Conservation (phyloP, 164 flowering plant genomes). For the Chloranthus sessilifolius region DNA sequence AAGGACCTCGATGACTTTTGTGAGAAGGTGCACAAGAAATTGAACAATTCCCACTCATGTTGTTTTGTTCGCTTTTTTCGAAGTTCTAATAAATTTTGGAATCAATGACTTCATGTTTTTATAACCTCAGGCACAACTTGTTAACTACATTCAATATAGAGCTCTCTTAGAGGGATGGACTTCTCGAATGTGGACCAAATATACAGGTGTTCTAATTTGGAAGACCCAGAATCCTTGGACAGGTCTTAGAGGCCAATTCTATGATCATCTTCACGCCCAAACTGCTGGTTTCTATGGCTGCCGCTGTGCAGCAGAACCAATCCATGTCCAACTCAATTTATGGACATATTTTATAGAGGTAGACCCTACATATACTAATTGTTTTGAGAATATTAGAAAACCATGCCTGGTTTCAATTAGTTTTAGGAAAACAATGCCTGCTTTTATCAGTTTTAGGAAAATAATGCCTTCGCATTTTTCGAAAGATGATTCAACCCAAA, state of each 20-base stretch:
- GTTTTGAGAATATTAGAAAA: not conserved
- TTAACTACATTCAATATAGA: constrained; percentile 84
- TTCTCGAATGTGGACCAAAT: constrained; percentile 96
- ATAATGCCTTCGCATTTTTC: not conserved
- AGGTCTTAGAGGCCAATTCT: constrained; percentile 95
- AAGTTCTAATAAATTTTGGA: not conserved
- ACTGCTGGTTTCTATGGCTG: constrained; percentile 97
- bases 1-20: constrained; percentile 92
- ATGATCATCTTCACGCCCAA: constrained; percentile 96
- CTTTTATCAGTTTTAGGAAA: too few species aligned
- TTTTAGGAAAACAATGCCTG: too few species aligned
- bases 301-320: constrained; percentile 89
- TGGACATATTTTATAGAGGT: constrained; percentile 83
- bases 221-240: constrained; percentile 99
- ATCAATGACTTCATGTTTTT: not conserved
- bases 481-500: too few species aligned
- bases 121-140: constrained; percentile 82
- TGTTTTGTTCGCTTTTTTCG: not conserved
- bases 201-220: constrained; percentile 94
- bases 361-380: not conserved
- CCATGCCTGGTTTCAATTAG: too few species aligned
- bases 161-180: constrained; percentile 96
- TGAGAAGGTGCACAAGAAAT: constrained; percentile 59
- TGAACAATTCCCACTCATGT: not conserved
- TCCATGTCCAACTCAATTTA: constrained; percentile 93